Base-by-base conservation (phyloP, 2,329 filamentous ascomycete species). In the Ophiocordyceps camponoti-floridani region DNA sequence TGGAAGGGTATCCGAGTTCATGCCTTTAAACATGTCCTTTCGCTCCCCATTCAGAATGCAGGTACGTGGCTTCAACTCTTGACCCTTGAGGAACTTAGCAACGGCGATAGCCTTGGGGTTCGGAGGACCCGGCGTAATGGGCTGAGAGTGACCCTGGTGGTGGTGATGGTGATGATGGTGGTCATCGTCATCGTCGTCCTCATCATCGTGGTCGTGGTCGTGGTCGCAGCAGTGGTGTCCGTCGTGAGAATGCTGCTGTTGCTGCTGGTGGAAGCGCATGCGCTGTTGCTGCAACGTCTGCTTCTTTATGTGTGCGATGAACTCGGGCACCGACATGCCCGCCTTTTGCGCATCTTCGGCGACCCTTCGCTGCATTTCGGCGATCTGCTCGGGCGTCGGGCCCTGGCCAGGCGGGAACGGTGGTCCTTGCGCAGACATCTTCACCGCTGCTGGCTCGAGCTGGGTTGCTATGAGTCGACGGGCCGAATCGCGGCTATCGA, bases 11-110 rank as follows among this genome's bases (percentile, higher is more conserved):
- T 12, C 28, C n/a, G 26, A 12, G 28, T 19, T 49, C 58, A 43
- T 69, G 89, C 86, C 87, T 72, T 82, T 83, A 65, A 98, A 96
- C 84, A 98, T 93, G 52, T 98, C 89, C 66, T 94, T 96, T 56
- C 91, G 77, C 71, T 95, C 88, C 55, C 91, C 91, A 52, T 95
- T 88, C 51, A 96, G 75, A 51, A 98, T 93, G 60, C 84, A 89
- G 16, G 88, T 95, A 50, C 91, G 74, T 16, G 76, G 73, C 73
- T 98, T 98, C 51, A 98, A 67, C 47, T 91, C 77, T 65, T 95
- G 88, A 47, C 73, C 63, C 53, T 79, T 79, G 47, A 98, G 67
- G 65, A 94, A 98, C 56, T 85, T 82, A 52, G 91, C 93, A 45
- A 98, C 74, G 9, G 88, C 87, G 41, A 96, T 66, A 18, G 87